Base-by-base conservation (phyloP, 768 basidiomycete genomes). In the Suillus subaureus region DNA sequence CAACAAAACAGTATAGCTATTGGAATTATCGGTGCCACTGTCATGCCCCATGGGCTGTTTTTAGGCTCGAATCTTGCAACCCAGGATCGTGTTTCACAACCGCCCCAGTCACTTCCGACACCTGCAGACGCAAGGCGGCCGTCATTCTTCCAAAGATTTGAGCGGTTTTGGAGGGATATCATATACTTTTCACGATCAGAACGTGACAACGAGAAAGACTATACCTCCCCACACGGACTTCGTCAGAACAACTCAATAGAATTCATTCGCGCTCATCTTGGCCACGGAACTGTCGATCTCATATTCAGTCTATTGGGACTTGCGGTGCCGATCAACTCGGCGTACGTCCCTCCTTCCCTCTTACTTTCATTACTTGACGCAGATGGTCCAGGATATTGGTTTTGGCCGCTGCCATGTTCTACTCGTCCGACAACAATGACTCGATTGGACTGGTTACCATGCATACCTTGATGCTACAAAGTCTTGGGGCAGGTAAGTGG, bases 41-140 rank as follows among this genome's bases (percentile, higher is more conserved):
- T 86, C 71, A 87, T 87, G 85, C 86, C 87, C 1, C 87, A 87
- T 70, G 83, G 81, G 6, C 76, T 88, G 26, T 85, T 85, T 75
- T 78, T 87, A 37, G 87, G 87, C 1, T 83, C 83, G 0, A 77
- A 75, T 28, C 77, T 86, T 45, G 79, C 86, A 6, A 82, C 83
- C 2, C 81, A 84, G 62, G 82, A 85, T 61, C 74, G 86, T 6
- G 71, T 85, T 3, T 73, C 72, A 7, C 64, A 71, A 4, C 21
- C 49, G 43, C 60, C 65, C 18, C 26, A 62, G 13, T 65, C 67
- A 35, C 43, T 72, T 52, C 61, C 69, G 1, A 61, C 60, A 6
- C 67, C 47, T 60, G 66, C n/a, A 21, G 42, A 51, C n/a, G n/a
- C 55, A 37, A 60, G 58, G 28, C 40, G 18, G 28, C 60, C 43